Conservation (phyloP, 2,329 filamentous ascomycete genomes). For the Hypomyces rosellus region DNA sequence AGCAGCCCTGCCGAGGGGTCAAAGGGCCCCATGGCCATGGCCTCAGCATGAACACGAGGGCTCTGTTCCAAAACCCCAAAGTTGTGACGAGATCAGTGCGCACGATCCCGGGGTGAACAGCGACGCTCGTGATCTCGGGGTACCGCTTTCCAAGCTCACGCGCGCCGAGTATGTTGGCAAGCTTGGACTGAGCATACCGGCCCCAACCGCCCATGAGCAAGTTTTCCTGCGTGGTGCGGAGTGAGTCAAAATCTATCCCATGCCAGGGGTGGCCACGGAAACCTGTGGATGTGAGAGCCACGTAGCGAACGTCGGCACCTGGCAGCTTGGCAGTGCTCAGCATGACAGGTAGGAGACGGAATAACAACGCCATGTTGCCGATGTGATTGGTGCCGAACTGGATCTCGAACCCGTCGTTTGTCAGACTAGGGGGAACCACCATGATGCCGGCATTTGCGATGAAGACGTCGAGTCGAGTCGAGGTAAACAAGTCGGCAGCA, state of each 20-base stretch:
- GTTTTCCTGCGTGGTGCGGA: conserved; percentile 20
- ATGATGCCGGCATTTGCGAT: conserved; percentile 43
- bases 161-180: conserved; percentile 42
- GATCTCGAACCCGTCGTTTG: conserved; percentile 41
- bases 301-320: conserved; percentile 16
- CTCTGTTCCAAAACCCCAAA: too few relatives aligned
- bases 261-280: conserved; percentile 19
- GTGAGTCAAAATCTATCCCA: conserved; percentile 16
- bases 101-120: conserved; percentile 43
- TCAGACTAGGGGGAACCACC: conserved; percentile 28
- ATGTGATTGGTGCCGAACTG: conserved; percentile 44
- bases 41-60: too few relatives aligned
- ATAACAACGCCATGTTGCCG: background rate
- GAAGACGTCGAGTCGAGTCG: conserved; percentile 34
- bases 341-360: too few relatives aligned
- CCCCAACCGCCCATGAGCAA: conserved; percentile 31
- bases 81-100: conserved; percentile 19
- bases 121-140: conserved; percentile 36
- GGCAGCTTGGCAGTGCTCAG: background rate
- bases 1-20: too few relatives aligned
- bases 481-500: background rate
- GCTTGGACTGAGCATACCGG: conserved; percentile 46
- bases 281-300: conserved; percentile 24
- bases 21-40: too few relatives aligned
- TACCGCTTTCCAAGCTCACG: conserved; percentile 38